phyloP scores from a whole-genome alignment of 495 filamentous ascomycete species.

The Xylaria longipes region DNA sequence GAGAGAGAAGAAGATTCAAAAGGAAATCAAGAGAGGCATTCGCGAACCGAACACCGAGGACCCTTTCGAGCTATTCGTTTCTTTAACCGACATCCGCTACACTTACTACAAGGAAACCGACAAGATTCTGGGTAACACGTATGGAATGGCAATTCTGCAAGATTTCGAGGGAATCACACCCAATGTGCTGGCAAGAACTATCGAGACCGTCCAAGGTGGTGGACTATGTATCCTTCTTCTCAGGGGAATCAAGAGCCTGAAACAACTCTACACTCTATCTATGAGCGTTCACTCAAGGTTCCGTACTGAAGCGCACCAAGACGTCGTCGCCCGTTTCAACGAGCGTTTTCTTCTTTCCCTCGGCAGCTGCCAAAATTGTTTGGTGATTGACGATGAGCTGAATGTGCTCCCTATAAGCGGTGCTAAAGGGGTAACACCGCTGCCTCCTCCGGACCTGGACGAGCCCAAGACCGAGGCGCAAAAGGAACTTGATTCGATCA shows the following conservation, averaged over 20 bases:
- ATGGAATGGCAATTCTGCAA: conserved; percentile 92
- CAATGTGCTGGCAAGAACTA: conserved; percentile 90
- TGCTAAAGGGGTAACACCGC: conserved; percentile 85
- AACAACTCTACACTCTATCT: conserved; percentile 94
- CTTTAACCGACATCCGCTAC: conserved; percentile 95
- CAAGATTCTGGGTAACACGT: conserved; percentile 98
- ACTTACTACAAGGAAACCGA: conserved; percentile 99
- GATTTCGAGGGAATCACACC: conserved; percentile 98
- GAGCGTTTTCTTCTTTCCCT: conserved; percentile 96
- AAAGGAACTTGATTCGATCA: conserved; percentile 83
- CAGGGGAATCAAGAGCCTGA: conserved; percentile 96
- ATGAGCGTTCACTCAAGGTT: conserved; percentile 99
- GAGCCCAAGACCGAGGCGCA: conserved; percentile 68
- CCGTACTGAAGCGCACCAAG: conserved; percentile 93
- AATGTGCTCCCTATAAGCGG: conserved; percentile 98
- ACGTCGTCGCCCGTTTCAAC: conserved; percentile 96
- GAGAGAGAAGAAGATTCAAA: conserved; percentile 96
- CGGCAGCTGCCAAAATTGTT: conserved; percentile 89
- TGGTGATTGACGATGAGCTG: conserved; percentile 96
- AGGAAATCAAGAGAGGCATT: conserved; percentile 94
- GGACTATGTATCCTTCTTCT: conserved; percentile 88
- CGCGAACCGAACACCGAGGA: conserved; percentile 95
- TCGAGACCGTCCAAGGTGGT: conserved; percentile 98
- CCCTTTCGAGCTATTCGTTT: conserved; percentile 97
- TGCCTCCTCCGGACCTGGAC: conserved; percentile 75